phyloP scores from a whole-genome alignment of 2,329 filamentous ascomycete genomes.

The Pseudomassariella vexata region DNA sequence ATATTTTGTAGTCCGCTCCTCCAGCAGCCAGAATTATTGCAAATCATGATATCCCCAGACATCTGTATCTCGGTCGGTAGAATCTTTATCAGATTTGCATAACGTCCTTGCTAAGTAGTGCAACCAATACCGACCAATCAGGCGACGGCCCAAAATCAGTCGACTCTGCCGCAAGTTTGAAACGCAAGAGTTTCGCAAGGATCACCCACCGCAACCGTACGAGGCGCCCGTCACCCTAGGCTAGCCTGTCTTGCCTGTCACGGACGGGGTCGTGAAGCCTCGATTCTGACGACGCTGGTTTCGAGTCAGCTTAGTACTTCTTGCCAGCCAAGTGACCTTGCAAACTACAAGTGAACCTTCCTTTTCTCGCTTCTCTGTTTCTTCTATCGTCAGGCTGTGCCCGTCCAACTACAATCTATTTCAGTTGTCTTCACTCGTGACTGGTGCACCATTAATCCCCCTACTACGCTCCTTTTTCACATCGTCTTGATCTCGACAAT shows the following conservation, averaged over 20 bases:
- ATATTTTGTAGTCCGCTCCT: too few species aligned
- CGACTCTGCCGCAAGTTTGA: slow-evolving; percentile 40
- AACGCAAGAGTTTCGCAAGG: slow-evolving; percentile 32
- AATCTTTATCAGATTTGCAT: too few species aligned
- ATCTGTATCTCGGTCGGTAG: too few species aligned
- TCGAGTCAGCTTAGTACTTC: slow-evolving; percentile 11
- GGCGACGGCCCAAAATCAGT: slow-evolving; percentile 20
- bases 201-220: slow-evolving; percentile 7
- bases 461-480: slow-evolving; percentile 1
- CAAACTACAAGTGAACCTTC: slow-evolving; percentile 5
- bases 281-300: slow-evolving; percentile 21
- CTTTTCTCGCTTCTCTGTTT: slow-evolving; percentile 7
- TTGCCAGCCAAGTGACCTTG: slow-evolving; percentile 5
- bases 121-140: slow-evolving; percentile 13
- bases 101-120: too few species aligned
- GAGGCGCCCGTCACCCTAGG: too few species aligned
- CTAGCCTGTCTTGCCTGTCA: too few species aligned
- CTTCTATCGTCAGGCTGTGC: slow-evolving; percentile 4
- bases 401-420: too few species aligned
- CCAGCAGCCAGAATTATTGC: too few species aligned
- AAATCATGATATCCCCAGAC: too few species aligned
- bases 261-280: too few species aligned
- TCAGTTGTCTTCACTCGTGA: too few species aligned
- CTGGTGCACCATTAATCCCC: slow-evolving; percentile 3
- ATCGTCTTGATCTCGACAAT: not conserved